Evolutionary conservation across 1,284 basidiomycete species (phyloP).

Genomic region (Taiwanofungus camphoratus): DNA sequence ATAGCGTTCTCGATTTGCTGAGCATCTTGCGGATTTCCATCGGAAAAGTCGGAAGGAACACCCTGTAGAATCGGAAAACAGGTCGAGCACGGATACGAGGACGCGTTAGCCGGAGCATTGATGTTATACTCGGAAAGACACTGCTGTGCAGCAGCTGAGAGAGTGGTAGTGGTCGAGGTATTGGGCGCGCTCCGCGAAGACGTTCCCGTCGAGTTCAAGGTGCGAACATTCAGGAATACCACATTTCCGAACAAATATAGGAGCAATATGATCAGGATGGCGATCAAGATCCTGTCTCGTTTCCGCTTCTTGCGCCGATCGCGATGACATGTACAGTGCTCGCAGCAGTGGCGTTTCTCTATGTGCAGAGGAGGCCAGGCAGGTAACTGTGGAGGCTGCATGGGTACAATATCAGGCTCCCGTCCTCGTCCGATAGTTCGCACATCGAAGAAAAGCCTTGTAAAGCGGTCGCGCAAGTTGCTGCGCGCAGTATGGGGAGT

Average conservation of each 20-base stretch:
- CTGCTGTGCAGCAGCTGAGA: slow-evolving; percentile 36
- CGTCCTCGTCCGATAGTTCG: slow-evolving; percentile 21
- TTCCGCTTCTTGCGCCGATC: slow-evolving; percentile 26
- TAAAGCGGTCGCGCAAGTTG: slow-evolving; percentile 29
- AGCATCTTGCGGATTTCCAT: slow-evolving; percentile 27
- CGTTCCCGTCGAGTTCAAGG: slow-evolving; percentile 20
- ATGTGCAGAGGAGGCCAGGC: slow-evolving; percentile 37
- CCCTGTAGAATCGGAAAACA: slow-evolving; percentile 38
- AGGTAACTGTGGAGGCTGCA: slow-evolving; percentile 24
- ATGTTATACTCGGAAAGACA: slow-evolving; percentile 44
- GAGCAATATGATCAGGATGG: slow-evolving; percentile 34
- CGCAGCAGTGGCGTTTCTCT: slow-evolving; percentile 31
- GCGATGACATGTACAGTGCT: slow-evolving; percentile 26
- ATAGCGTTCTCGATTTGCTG: slow-evolving; percentile 32
- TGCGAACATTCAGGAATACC: slow-evolving; percentile 35
- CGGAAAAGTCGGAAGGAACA: slow-evolving; percentile 33
- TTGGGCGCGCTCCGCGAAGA: slow-evolving; percentile 12
- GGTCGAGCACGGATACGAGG: slow-evolving; percentile 41
- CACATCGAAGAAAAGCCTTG: slow-evolving; percentile 32
- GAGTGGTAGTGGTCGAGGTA: slow-evolving; percentile 19
- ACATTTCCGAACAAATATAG: slow-evolving; percentile 39
- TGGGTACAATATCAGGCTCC: slow-evolving; percentile 25
- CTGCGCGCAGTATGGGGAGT: neutral
- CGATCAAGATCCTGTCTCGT: slow-evolving; percentile 26
- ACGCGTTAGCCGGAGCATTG: slow-evolving; percentile 39